phyloP scores from a whole-genome alignment of 2,329 filamentous ascomycete genomes.

The Aspergillus sp. region DNA sequence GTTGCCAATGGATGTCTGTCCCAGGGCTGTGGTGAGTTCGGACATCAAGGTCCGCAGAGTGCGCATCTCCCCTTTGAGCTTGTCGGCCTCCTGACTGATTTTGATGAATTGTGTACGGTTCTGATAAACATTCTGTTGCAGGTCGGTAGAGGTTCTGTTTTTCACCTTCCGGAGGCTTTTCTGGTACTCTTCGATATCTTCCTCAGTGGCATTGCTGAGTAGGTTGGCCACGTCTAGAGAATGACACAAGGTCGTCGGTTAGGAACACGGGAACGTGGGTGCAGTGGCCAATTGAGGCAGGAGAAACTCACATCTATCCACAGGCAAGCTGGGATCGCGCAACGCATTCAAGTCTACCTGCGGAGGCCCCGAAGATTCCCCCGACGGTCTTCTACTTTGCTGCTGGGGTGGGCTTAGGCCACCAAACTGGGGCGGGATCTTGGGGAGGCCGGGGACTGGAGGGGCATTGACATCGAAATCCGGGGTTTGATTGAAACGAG shows the following conservation, averaged over 20 bases:
- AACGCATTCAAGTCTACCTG: constrained; percentile 74
- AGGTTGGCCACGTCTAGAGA: constrained; percentile 54
- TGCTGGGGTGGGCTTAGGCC: constrained; percentile 43
- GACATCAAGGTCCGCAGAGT: constrained; percentile 87
- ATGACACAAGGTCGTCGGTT: constrained; percentile 2
- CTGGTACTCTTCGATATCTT: constrained; percentile 82
- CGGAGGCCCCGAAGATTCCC: constrained; percentile 60
- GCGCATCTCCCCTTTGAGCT: constrained; percentile 94
- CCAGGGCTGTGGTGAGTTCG: constrained; percentile 74
- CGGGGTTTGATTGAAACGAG: constrained; percentile 78
- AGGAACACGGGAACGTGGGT: constrained; percentile 12
- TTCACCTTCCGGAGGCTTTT: constrained; percentile 73
- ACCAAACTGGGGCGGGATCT: constrained; percentile 60
- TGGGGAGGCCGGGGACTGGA: constrained; percentile 67
- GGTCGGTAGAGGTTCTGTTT: constrained; percentile 72
- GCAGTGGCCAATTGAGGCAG: not conserved
- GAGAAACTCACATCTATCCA: constrained; percentile 69
- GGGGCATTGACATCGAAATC: constrained; percentile 66
- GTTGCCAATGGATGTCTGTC: constrained; percentile 45
- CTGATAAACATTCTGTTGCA: constrained; percentile 94
- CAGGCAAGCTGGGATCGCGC: constrained; percentile 72
- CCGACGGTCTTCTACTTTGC: constrained; percentile 49
- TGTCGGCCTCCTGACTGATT: constrained; percentile 98
- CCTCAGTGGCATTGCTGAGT: constrained; percentile 80
- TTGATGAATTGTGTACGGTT: constrained; percentile 98